phyloP scores from a whole-genome alignment of 192 early-diverging fungal species.

The Backusella westeae region DNA sequence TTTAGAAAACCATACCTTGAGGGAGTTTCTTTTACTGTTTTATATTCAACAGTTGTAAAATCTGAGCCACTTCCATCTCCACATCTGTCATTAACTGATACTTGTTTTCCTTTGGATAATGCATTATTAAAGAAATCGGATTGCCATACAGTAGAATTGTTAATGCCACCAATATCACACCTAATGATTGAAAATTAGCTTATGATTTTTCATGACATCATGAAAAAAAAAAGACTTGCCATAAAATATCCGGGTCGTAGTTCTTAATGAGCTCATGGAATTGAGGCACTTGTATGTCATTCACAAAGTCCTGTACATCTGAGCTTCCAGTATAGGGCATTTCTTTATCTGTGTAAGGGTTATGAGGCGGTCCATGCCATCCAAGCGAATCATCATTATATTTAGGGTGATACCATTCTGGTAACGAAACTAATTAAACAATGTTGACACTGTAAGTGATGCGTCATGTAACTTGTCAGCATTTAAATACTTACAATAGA shows the following conservation, averaged over 20 bases:
- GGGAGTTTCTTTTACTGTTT: slow-evolving; percentile 1
- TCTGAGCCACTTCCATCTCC: slow-evolving; percentile 19
- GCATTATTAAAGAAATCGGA: slow-evolving; percentile 18
- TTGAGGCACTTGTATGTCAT: slow-evolving; percentile 29
- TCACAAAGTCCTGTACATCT: slow-evolving; percentile 20
- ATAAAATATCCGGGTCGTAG: slow-evolving; percentile 23
- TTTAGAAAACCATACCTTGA: neutral
- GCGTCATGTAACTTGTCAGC: neutral
- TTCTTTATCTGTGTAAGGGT: slow-evolving; percentile 14
- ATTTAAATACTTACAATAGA: slow-evolving; percentile 23
- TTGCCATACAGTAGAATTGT: slow-evolving; percentile 28
- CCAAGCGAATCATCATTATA: slow-evolving; percentile 10
- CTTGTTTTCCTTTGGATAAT: neutral
- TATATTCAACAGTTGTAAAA: slow-evolving; percentile 27
- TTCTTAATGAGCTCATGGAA: slow-evolving; percentile 18
- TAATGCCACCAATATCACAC: slow-evolving; percentile 35
- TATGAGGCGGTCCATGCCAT: slow-evolving; percentile 18
- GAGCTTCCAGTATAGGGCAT: slow-evolving; percentile 23
- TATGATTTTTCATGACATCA: neutral
- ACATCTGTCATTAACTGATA: slow-evolving; percentile 28
- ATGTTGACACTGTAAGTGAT: neutral
- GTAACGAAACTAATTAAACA: slow-evolving; percentile 19
- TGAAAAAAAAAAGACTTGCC: neutral
- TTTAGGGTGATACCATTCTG: slow-evolving; percentile 30
- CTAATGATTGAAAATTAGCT: slow-evolving; percentile 6